These are phyloP conservation scores for Nemophila menziesii DNA, from an alignment of 257 asterid species.

Conservation along the genomic window DNA sequence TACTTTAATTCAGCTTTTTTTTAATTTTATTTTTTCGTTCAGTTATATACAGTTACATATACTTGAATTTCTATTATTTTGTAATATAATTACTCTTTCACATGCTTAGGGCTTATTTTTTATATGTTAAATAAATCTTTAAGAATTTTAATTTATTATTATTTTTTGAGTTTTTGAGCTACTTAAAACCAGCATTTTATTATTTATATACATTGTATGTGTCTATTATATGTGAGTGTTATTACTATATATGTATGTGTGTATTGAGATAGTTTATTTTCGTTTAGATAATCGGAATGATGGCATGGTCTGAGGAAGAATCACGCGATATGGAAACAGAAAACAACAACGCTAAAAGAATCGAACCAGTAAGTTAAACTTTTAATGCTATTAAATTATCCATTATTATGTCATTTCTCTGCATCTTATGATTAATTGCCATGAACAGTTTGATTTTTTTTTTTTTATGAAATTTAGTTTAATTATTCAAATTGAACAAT, in stretches of 20 bases:
- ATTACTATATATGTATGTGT: not conserved
- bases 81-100: not conserved
- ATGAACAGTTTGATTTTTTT: not conserved
- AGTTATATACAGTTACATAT: no score
- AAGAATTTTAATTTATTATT: no score
- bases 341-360: conserved; percentile 19
- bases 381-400: conserved; percentile 6
- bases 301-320: conserved; percentile 37
- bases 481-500: not conserved
- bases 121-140: not conserved
- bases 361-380: conserved; percentile 31
- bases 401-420: conserved; percentile 1
- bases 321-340: conserved; percentile 47
- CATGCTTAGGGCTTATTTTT: not conserved
- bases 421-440: not conserved
- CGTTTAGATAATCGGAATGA: conserved; percentile 29
- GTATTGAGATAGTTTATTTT: not conserved
- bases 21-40: not conserved
- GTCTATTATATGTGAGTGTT: no score
- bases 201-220: no score
- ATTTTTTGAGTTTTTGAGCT: not conserved
- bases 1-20: not conserved
- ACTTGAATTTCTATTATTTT: no score
- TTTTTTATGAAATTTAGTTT: not conserved
- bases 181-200: not conserved